Base-by-base conservation (phyloP, 345 rosid species). In the Populus tremula region DNA sequence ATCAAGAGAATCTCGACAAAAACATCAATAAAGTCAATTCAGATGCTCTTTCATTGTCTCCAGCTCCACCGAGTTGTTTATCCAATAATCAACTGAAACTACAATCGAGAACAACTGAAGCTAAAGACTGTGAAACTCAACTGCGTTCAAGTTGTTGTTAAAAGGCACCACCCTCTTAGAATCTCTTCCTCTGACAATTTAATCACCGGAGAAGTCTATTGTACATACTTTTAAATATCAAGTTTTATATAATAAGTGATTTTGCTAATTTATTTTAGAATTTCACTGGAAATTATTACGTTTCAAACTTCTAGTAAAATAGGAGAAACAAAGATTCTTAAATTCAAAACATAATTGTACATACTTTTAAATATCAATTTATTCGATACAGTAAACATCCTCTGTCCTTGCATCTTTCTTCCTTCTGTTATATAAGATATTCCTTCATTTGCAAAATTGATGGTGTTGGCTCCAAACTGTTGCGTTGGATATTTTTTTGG, bases 161-260 rank as follows among this genome's bases (percentile, higher is more conserved):
- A 88, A 81, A 82, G 93, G 81, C 99, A 93, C 84, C 91, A 77
- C 29, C 97, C 93, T 95, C 47, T 89, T 92, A 25, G 98, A 95
- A 69, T 92, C 96, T 69, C 98, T 95, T n/a, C 96, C 96, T 1
- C 9, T 61, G 76, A 88, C 94, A 9, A 29, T 82, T 70, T 91
- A 66, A 81, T 23, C 86, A 2, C 49, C 49, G 35, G 81, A 86
- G 23, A 73, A 70, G 20, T 29, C 80, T 0, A 4, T 3, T 33
- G 5, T 3, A 33, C 35, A 33, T 33, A 3, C 35, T 33, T 33
- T 33, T 33, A 33, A 33, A 33, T 33, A 33, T 33, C 35, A 45
- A 13, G 2, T 61, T 75, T 69, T 64, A 63, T 56, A 41, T 64
- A n/a, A 10, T 3, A 47, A 67, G 0, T 16, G 47, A 5, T 23